These are phyloP conservation scores for Komagataella ulmi DNA, from an alignment of 805 yeast genomes.

Conservation along the genomic window DNA sequence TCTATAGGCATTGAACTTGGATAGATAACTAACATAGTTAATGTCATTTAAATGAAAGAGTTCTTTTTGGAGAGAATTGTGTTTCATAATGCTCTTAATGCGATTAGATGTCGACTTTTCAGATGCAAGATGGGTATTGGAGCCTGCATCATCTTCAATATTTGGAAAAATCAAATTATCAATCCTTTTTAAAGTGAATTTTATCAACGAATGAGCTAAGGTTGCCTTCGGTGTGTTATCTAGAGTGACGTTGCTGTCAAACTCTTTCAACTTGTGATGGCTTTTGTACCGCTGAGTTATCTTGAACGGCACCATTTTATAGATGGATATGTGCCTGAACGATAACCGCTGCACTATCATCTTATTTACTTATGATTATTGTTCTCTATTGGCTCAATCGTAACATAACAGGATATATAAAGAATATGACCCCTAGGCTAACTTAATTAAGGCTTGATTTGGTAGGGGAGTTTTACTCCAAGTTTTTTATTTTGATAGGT, in stretches of 20 bases:
- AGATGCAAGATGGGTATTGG: not conserved
- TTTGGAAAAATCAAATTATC: not conserved
- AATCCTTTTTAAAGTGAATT: not conserved
- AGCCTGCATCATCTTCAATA: not conserved
- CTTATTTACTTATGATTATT: not conserved
- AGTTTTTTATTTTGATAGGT: not conserved
- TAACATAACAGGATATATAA: not conserved
- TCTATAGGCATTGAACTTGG: not conserved
- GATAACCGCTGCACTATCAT: not conserved
- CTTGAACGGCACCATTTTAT: not conserved
- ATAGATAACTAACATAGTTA: not conserved
- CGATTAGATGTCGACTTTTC: not conserved
- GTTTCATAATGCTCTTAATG: not conserved
- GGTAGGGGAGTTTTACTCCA: not conserved
- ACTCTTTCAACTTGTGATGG: not conserved
- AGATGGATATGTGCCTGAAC: not conserved
- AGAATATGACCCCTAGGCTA: not conserved
- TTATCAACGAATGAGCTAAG: not conserved
- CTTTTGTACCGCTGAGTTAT: not conserved
- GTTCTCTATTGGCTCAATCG: not conserved
- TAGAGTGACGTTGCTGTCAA: not conserved
- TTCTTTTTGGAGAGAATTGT: not conserved
- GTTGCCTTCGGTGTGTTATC: not conserved
- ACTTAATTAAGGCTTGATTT: not conserved
- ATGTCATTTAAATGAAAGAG: not conserved